Evolutionary conservation across 2,329 filamentous ascomycete genomes (phyloP).

Genomic region (Escovopsis weberi): DNA sequence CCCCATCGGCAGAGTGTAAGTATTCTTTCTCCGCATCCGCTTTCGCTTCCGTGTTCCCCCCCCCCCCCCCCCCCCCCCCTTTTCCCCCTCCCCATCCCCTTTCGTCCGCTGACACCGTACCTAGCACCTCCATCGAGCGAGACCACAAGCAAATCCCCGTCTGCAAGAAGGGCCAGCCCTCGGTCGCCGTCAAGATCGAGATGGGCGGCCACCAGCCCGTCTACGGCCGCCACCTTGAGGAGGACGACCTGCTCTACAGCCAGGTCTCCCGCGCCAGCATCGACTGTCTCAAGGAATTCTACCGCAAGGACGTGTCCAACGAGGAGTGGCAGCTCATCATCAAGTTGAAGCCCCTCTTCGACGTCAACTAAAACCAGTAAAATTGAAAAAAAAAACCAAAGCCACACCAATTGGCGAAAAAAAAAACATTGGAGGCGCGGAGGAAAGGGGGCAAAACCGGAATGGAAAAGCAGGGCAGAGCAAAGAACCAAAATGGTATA

Average conservation of each 20-base stretch:
- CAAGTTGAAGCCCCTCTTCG: conserved; percentile 89
- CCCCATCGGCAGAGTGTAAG: conserved; percentile 82
- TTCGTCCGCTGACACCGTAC: conserved; percentile 17
- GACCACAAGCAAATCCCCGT: conserved; percentile 90
- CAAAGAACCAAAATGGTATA: too few relatives aligned
- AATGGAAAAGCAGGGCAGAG: too few relatives aligned
- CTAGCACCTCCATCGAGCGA: conserved; percentile 68
- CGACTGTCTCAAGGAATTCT: conserved; percentile 92
- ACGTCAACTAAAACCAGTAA: conserved; percentile 47
- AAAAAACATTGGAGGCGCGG: too few relatives aligned
- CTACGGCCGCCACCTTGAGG: conserved; percentile 91
- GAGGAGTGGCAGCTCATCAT: conserved; percentile 93
- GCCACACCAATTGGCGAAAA: too few relatives aligned
- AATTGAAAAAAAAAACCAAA: not conserved
- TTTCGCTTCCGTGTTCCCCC: too few relatives aligned
- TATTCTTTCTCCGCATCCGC: conserved; percentile 13
- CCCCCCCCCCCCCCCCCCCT: not conserved
- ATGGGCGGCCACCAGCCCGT: conserved; percentile 79
- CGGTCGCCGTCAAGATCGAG: conserved; percentile 95
- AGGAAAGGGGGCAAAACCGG: too few relatives aligned
- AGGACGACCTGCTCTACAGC: conserved; percentile 77
- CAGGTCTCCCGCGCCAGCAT: conserved; percentile 78
- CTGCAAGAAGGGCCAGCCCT: conserved; percentile 94
- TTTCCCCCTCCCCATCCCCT: conserved; percentile 2
- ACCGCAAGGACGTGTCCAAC: conserved; percentile 70